phyloP scores from a whole-genome alignment of 2,329 filamentous ascomycete species.

The Fusarium cyanostomum region DNA sequence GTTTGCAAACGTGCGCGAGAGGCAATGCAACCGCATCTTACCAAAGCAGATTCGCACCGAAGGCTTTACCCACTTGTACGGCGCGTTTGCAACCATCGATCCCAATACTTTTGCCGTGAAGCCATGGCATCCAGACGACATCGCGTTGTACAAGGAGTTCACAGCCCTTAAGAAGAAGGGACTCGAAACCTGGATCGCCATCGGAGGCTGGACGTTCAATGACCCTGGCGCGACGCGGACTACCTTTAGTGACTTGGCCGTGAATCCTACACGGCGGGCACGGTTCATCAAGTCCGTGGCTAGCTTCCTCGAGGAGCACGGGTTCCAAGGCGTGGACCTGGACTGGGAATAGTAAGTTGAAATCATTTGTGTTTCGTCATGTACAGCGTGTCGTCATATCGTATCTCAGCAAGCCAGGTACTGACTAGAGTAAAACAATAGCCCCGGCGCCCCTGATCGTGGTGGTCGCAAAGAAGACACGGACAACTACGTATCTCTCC shows the following conservation, averaged over 20 bases:
- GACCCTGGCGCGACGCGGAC: constrained; percentile 22
- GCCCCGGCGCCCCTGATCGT: constrained; percentile 39
- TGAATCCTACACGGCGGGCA: constrained; percentile 34
- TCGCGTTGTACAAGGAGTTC: constrained; percentile 44
- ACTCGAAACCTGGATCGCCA: constrained; percentile 47
- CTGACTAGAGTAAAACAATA: no score
- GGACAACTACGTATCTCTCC: constrained; percentile 14
- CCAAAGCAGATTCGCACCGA: no score
- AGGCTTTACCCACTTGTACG: no score
- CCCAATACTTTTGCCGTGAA: no score
- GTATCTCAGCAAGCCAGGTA: no score
- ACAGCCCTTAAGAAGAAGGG: constrained; percentile 43
- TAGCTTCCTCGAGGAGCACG: constrained; percentile 31
- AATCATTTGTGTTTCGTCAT: no score
- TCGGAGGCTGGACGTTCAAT: constrained; percentile 56
- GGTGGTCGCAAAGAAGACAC: constrained; percentile 35
- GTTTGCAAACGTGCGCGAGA: no score
- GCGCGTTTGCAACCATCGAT: no score
- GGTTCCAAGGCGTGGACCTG: constrained; percentile 44
- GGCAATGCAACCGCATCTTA: no score
- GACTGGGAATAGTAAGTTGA: constrained; percentile 48
- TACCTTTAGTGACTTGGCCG: constrained; percentile 41
- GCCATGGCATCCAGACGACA: no score
- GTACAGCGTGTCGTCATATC: no score
- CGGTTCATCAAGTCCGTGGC: constrained; percentile 51